Evolutionary conservation across 306 rosid genomes (phyloP).

Genomic region (Neltuma alba): DNA sequence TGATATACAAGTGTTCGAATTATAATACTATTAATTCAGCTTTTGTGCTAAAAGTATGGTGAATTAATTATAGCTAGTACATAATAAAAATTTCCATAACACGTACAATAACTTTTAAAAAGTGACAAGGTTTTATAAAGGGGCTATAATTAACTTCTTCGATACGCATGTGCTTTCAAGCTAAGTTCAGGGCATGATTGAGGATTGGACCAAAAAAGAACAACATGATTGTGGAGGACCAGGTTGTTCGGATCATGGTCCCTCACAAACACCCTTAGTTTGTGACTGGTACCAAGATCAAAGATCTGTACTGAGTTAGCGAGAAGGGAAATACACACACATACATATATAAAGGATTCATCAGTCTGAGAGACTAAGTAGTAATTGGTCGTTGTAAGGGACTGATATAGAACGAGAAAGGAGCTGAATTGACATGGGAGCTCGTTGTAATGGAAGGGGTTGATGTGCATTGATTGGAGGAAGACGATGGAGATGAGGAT

Average conservation of each 20-base stretch:
- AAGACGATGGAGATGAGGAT: neutral
- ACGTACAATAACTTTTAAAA: neutral
- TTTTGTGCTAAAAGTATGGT: neutral
- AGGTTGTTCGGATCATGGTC: slow-evolving; percentile 3
- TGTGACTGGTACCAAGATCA: neutral
- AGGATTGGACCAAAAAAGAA: neutral
- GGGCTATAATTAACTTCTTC: neutral
- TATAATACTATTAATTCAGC: neutral
- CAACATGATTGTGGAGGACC: slow-evolving; percentile 18
- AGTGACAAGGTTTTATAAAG: neutral
- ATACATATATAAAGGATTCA: neutral
- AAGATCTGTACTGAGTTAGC: neutral
- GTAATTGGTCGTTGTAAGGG: neutral
- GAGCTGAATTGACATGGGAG: neutral
- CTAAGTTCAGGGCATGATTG: neutral
- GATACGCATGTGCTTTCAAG: slow-evolving; percentile 12
- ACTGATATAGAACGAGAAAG: neutral
- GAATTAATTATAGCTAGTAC: neutral
- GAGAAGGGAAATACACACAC: neutral
- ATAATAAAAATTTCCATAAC: neutral
- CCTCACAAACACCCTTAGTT: neutral
- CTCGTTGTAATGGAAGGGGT: neutral
- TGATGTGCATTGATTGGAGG: neutral
- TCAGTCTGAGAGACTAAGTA: neutral
- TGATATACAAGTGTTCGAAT: neutral